phyloP scores from a whole-genome alignment of 768 basidiomycete species.

The Lentinula guzmanii region DNA sequence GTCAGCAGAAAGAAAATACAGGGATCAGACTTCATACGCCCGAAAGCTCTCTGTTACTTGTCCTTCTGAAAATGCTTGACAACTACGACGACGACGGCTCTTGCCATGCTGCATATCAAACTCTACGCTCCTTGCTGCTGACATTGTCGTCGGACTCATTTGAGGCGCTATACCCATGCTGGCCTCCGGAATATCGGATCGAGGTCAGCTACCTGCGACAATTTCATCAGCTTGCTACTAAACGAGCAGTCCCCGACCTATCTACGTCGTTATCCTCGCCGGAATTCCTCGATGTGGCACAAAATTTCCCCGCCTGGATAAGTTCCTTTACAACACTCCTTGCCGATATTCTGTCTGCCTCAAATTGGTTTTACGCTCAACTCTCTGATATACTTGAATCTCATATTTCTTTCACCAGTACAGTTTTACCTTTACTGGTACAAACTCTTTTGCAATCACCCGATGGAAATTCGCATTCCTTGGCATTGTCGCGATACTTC shows the following conservation, averaged over 20 bases:
- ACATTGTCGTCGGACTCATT: slow-evolving; percentile 24
- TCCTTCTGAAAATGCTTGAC: slow-evolving; percentile 55
- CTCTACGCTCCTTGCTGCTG: slow-evolving; percentile 55
- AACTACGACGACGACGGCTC: slow-evolving; percentile 34
- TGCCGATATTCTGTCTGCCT: slow-evolving; percentile 47
- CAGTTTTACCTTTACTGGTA: slow-evolving; percentile 70
- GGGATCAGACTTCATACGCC: slow-evolving; percentile 23
- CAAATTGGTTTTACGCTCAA: slow-evolving; percentile 63
- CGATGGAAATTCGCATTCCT: slow-evolving; percentile 21
- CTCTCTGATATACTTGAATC: slow-evolving; percentile 51
- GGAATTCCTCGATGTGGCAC: slow-evolving; percentile 29
- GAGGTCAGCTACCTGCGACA: slow-evolving; percentile 44
- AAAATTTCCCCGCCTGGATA: slow-evolving; percentile 61
- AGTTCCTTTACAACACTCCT: slow-evolving; percentile 49
- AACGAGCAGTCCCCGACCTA: slow-evolving; percentile 28
- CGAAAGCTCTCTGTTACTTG: slow-evolving; percentile 44
- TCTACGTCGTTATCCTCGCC: slow-evolving; percentile 27
- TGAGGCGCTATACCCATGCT: slow-evolving; percentile 17
- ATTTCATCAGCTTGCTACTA: slow-evolving; percentile 32
- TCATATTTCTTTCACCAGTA: slow-evolving; percentile 54
- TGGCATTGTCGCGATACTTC: slow-evolving; percentile 51
- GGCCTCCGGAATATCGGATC: slow-evolving; percentile 32
- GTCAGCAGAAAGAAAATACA: slow-evolving; percentile 11
- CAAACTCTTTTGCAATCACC: slow-evolving; percentile 48
- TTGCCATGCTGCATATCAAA: slow-evolving; percentile 55